These are phyloP conservation scores for Dactylellina sp. DNA, from an alignment of 2,329 filamentous ascomycete species.

Conservation along the genomic window DNA sequence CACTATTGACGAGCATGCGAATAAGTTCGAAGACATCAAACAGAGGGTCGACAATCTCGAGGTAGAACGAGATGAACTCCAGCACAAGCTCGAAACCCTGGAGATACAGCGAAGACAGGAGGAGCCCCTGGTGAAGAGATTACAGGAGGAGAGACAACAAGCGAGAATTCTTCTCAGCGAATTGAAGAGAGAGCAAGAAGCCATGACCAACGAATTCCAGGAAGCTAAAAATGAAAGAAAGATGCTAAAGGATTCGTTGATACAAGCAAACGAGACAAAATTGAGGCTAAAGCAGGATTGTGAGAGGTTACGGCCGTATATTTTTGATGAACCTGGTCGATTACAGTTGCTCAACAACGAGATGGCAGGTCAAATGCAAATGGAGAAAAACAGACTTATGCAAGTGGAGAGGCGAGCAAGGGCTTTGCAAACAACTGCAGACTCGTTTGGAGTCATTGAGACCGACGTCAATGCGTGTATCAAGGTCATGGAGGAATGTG, in stretches of 20 bases:
- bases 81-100: constrained; percentile 82
- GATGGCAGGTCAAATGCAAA: constrained; percentile 79
- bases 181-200: constrained; percentile 73
- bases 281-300: constrained; percentile 84
- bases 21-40: constrained; percentile 88
- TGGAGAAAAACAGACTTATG: constrained; percentile 87
- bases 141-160: constrained; percentile 81
- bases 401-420: constrained; percentile 86
- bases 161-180: constrained; percentile 74
- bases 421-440: constrained; percentile 88
- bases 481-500: constrained; percentile 88
- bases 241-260: constrained; percentile 44
- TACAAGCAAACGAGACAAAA: constrained; percentile 58
- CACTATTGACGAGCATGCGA: constrained; percentile 92
- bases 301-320: constrained; percentile 89
- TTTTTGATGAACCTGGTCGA: constrained; percentile 84
- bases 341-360: constrained; percentile 85
- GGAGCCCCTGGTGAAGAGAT: constrained; percentile 82
- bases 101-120: constrained; percentile 83
- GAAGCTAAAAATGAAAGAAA: constrained; percentile 67
- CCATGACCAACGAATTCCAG: constrained; percentile 68
- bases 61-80: constrained; percentile 86
- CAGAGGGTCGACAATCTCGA: constrained; percentile 87
- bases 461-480: constrained; percentile 88
- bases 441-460: constrained; percentile 86